Evolutionary conservation across 139 green algal species (phyloP), one percentile per base, ranked within the genome.

Genomic region (Marvania coccoides): DNA sequence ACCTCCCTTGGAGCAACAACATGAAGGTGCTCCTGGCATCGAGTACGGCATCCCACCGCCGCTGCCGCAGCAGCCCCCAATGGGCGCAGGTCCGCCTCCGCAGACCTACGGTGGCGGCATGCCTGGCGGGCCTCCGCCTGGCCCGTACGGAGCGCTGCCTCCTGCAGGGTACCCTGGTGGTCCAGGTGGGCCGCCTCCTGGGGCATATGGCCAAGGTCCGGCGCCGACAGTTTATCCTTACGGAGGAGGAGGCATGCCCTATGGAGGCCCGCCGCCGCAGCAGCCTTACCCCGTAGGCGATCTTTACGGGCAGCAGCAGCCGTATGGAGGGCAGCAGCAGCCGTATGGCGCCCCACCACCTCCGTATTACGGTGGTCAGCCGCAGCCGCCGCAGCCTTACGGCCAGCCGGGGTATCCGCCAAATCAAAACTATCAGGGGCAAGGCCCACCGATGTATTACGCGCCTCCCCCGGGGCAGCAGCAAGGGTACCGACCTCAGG

Each of bases 11-110:
- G n/a, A n/a, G n/a, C n/a, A n/a, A n/a, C n/a, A n/a, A n/a, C n/a
- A n/a, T n/a, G 42, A 19, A 28, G 42, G 19, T 51, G 42, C 42
- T 51, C 42, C 42, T 51, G 42, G 19, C 19, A 51, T 28, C 42
- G 42, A 51, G 37, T 66, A 36, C 39, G 59, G 34, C 26, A 66
- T 66, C 26, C 59, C 59, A 53, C 34, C 59, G 12, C 59, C 59
- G 6, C 33, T 66, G 15, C 13, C 36, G 13, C 14, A 13, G 24
- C 59, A 66, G 39, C 59, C 59, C 6, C 12, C 57, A 37, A n/a
- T 19, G 39, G 54, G n/a, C n/a, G 30, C 48, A 9, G 37, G 9
- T 8, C 35, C 37, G 48, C 48, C 48, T 40, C 48, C 48, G 12
- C 48, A 59, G n/a, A n/a, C n/a, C n/a, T n/a, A 59, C 48, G 9